Base-by-base conservation (phyloP, 495 filamentous ascomycete species). In the Xylaria bambusicola region DNA sequence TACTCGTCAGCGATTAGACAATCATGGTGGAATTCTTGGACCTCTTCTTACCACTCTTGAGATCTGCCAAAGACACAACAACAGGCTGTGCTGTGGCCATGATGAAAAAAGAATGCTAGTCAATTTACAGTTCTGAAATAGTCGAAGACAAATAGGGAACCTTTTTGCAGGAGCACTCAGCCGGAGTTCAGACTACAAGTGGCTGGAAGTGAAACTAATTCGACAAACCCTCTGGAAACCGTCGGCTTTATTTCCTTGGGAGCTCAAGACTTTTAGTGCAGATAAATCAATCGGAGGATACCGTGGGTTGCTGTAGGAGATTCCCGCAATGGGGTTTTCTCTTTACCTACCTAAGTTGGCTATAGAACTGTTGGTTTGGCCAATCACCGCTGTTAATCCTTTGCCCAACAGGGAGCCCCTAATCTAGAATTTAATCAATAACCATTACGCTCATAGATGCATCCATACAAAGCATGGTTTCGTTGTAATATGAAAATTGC, bases 71-170 rank as follows among this genome's bases (percentile, higher is more conserved):
- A 45, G 77, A 82, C 42, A 84, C 78, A 1, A 78, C 78, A 6
- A 84, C 79, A 10, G 80, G 77, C 26, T 77, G 71, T 31, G 76
- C 73, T 23, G 73, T 55, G 15, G 77, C 71, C 78, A 81, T 80
- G 26, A 49, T 66, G 20, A 33, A 33, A 33, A 33, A 33, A 33
- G 10, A 33, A 33, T 4, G 0, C 29, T 15, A 9, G 3, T n/a
- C n/a, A n/a, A n/a, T n/a, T n/a, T n/a, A n/a, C n/a, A n/a, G n/a
- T n/a, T n/a, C n/a, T n/a, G n/a, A n/a, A n/a, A n/a, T n/a, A n/a
- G n/a, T n/a, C n/a, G n/a, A n/a, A n/a, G n/a, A n/a, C n/a, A n/a
- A n/a, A n/a, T n/a, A n/a, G n/a, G n/a, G n/a, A n/a, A n/a, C n/a
- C n/a, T n/a, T n/a, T n/a, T n/a, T n/a, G n/a, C n/a, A n/a, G n/a